Evolutionary conservation across 371 early-diverging fungal species (phyloP).

Genomic region (Mucor circinelloides): DNA sequence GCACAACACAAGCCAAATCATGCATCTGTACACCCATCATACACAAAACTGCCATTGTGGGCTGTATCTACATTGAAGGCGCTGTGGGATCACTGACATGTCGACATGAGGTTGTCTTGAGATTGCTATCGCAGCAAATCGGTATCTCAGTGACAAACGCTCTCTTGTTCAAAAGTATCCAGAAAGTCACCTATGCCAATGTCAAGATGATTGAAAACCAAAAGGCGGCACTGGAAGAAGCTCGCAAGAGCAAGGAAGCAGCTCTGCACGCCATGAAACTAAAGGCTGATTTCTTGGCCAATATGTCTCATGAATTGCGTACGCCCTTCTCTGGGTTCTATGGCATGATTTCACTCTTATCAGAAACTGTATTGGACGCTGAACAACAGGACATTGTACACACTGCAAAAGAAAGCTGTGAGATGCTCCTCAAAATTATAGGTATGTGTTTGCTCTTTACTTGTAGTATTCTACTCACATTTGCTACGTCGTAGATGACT

Average conservation of each 20-base stretch:
- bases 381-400: slow-evolving; percentile 62
- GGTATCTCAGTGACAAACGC: slow-evolving; percentile 67
- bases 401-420: slow-evolving; percentile 64
- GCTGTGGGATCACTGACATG: slow-evolving; percentile 54
- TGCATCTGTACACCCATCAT: slow-evolving; percentile 62
- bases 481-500: slow-evolving; percentile 29
- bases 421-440: slow-evolving; percentile 55
- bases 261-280: slow-evolving; percentile 51
- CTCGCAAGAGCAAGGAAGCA: slow-evolving; percentile 55
- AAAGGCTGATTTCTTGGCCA: slow-evolving; percentile 61
- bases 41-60: slow-evolving; percentile 58
- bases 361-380: slow-evolving; percentile 58
- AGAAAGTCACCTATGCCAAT: slow-evolving; percentile 49
- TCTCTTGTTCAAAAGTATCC: slow-evolving; percentile 54
- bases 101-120: slow-evolving; percentile 55
- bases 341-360: slow-evolving; percentile 61
- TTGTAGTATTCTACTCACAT: not conserved
- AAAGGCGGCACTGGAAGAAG: slow-evolving; percentile 53
- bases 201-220: slow-evolving; percentile 55
- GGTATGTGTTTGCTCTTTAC: slow-evolving; percentile 18
- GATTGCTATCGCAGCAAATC: slow-evolving; percentile 58
- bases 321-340: slow-evolving; percentile 68
- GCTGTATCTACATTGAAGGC: slow-evolving; percentile 63
- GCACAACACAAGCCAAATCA: slow-evolving; percentile 37
- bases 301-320: slow-evolving; percentile 65